Evolutionary conservation across 2,329 filamentous ascomycete species (phyloP), one percentile per base, ranked within the genome.

Genomic region (Arthroderma sp.): DNA sequence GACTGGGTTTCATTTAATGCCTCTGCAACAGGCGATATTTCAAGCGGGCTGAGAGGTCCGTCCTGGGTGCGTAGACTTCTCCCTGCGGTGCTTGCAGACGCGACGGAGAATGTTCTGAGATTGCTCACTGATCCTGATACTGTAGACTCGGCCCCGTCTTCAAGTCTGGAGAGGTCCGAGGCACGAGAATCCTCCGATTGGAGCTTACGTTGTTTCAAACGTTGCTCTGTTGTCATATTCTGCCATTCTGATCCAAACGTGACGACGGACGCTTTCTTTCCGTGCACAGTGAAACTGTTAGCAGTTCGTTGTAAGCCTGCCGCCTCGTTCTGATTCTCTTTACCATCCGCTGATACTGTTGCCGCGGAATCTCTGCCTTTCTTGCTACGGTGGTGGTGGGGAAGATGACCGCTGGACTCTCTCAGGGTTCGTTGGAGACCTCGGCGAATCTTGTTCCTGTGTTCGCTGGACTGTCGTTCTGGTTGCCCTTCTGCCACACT

Each of bases 241-340:
- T 89, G 81, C 68, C 94, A 80, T 54, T 94, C 89, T n/a, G 81
- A 80, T 6, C 88, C 87, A 59, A 98, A 93, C n/a, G 85, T 93
- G 53, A 98, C 85, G 45, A 98, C 85, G 1, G 87, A 94, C 2
- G 91, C 91, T 64, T 98, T 96, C 69, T 96, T 98, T 49, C 91
- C 89, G 57, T 98, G 91, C 3, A 98, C 81, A 3, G 91, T 94
- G 61, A 98, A 98, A 55, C 85, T 94, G 4, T 86, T 86, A 8
- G 84, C 78, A 8, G 83, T 82, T 40, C 91, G 79, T 5, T 83
- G 72, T 8, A 98, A 3, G 7, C 83, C 79, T 53, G 85, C 83
- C 33, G 58, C 83, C 68, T 65, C 74, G 55, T 11, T 34, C 32
- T 34, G 9, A 2, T 34, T 9, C 11, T 11, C 9, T 9, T 34